Evolutionary conservation across 441 rosid genomes (phyloP), one percentile per base, ranked within the genome.

Genomic region (Theobroma grandiflorum): DNA sequence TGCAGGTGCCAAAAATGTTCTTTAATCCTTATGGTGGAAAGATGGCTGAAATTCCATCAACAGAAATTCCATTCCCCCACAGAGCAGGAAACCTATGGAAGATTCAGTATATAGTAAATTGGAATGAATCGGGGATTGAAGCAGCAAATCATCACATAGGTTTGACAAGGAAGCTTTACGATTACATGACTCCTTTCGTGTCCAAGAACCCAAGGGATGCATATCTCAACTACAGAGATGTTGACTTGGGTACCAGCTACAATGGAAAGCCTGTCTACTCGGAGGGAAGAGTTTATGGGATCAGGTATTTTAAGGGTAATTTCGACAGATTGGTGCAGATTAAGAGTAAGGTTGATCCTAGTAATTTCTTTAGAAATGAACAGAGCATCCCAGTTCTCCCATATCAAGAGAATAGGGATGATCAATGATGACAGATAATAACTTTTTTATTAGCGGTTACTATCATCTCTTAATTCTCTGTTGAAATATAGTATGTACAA

Each of bases 121-220:
- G 93, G 93, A 83, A 77, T 6, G 87, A 85, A 2, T 71, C 70
- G 1, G 89, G 88, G 2, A 52, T 22, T 0, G 87, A 70, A 31
- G 82, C 81, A 0, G 85, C 78, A 14, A 75, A 67, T 26, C 67
- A 43, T 20, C 69, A 83, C 82, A 69, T 89, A 20, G 65, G 59
- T 31, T 75, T 64, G 81, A 64, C 83, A 0, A 88, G 80, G 72
- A 78, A 61, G 33, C 81, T 89, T 4, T 81, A 86, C 31, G 78
- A 77, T 49, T 81, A 65, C 82, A 82, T 88, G 89, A 85, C 84
- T 78, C 87, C 86, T 11, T 88, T 12, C 18, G 90, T 88, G 70
- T 81, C 88, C 40, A 81, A 85, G 82, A 84, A 85, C 65, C 89
- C 92, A 42, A 88, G 91, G 75, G 78, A 83, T n/a, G 78, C 91